Base-by-base conservation (phyloP, 768 basidiomycete species). In the Podaxis rugospora region DNA sequence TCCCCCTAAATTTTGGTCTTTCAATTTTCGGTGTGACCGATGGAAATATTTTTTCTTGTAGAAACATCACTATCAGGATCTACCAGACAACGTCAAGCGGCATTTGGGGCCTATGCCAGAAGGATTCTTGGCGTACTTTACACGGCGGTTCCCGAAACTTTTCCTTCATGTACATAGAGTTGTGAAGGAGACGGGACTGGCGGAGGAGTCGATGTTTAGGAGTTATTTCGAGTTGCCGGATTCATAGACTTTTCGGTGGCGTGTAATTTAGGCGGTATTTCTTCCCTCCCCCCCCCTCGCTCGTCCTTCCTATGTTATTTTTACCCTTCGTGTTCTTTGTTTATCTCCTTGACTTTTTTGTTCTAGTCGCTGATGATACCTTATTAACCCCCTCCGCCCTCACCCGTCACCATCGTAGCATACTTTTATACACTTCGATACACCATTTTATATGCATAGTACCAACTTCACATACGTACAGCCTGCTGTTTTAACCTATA, bases 61-160 rank as follows among this genome's bases (percentile, higher is more conserved):
- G 95, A 96, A 95, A 90, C 90, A 98, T 64, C 95, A 98, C 70
- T 97, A 96, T 69, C 96, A 98, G 75, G 97, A 99, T 74, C 76
- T 99, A 10, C 96, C 96, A 1, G 93, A 94, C 64, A 86, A 89
- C 65, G 92, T 93, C 56, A 95, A 92, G 69, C 85, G 89, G 44
- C 86, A 91, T 74, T 79, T 98, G 9, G 95, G 96, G 4, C 80
- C 90, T 11, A 89, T 98, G 81, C 97, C 97, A 0, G 88, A 90
- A 63, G 96, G 96, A 10, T 98, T 92, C 78, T 74, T 99, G 56
- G 76, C 81, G 1, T 99, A 98, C 73, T 99, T 98, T 71, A 98
- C 96, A 2, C 81, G 85, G 32, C 86, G 95, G n/a, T 98, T 90
- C 76, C 97, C 97, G 13, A 79, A 76, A 14, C 81, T 98, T 7